phyloP scores from a whole-genome alignment of 164 flowering plant genomes.

The grape (Vitis vinifera) region ASM3070453v1 NC_081818.1:27804501-27805000 shows the following conservation, averaged over 20 bases:
- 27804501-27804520: conserved; percentile 28
- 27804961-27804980: conserved; percentile 5
- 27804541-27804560: conserved; percentile 52
- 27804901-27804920: conserved; percentile 93
- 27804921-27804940: conserved; percentile 87
- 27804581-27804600: conserved; percentile 53
- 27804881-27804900: conserved; percentile 91
- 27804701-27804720: conserved; percentile 38
- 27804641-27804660: conserved; percentile 89
- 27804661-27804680: conserved; percentile 80
- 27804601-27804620: conserved; percentile 73
- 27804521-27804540: conserved; percentile 41
- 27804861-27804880: conserved; percentile 88
- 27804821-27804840: conserved; percentile 97
- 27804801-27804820: conserved; percentile 80
- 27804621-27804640: conserved; percentile 74
- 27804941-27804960: conserved; percentile 33
- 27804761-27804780: conserved; percentile 83
- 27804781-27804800: conserved; percentile 87
- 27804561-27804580: conserved; percentile 64
- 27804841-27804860: conserved; percentile 88
- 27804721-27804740: conserved; percentile 87
- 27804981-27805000: neutral
- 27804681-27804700: conserved; percentile 54
- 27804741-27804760: conserved; percentile 92